A percentile compares a stretch with the other conserved stretches of the same genome.
These are phyloP conservation scores for Asterophora parasitica DNA, from an alignment of 768 basidiomycete genomes.

Conservation along the genomic window DNA sequence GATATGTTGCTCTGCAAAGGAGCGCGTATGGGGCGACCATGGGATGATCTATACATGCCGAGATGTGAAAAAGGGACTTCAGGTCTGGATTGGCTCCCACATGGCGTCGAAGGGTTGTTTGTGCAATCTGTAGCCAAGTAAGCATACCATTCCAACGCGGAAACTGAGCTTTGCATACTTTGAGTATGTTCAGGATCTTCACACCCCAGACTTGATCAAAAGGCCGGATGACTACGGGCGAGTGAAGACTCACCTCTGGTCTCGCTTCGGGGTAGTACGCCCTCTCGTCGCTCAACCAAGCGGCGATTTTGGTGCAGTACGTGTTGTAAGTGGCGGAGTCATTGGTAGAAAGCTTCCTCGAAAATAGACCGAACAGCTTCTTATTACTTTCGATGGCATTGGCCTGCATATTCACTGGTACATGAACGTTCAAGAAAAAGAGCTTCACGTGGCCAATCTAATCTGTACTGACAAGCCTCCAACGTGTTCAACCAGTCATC, in stretches of 20 bases:
- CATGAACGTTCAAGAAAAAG: conserved; percentile 4
- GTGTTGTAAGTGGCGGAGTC: conserved; percentile 21
- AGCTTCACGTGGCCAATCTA: conserved; percentile 2
- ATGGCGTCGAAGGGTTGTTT: conserved; percentile 28
- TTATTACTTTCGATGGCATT: conserved; percentile 28
- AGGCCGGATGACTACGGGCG: neutral
- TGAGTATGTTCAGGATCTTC: conserved; percentile 47
- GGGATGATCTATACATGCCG: conserved; percentile 24
- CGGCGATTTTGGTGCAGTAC: conserved; percentile 32
- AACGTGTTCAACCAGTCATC: too few species aligned
- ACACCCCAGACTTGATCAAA: conserved; percentile 2
- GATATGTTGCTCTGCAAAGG: conserved; percentile 28
- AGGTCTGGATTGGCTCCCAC: conserved; percentile 19
- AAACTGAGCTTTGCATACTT: conserved; percentile 26
- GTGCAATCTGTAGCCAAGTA: conserved; percentile 29
- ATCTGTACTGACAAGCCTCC: too few species aligned
- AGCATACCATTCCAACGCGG: neutral
- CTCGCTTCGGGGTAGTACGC: conserved; percentile 51
- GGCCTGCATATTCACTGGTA: conserved; percentile 6
- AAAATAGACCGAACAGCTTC: conserved; percentile 32
- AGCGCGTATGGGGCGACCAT: conserved; percentile 30
- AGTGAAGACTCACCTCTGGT: conserved; percentile 33
- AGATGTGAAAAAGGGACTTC: conserved; percentile 25
- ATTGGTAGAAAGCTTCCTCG: conserved; percentile 26
- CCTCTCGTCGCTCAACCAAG: conserved; percentile 42